Base-by-base conservation (phyloP, 768 basidiomycete genomes). In the Termitomyces bulborhizus region DNA sequence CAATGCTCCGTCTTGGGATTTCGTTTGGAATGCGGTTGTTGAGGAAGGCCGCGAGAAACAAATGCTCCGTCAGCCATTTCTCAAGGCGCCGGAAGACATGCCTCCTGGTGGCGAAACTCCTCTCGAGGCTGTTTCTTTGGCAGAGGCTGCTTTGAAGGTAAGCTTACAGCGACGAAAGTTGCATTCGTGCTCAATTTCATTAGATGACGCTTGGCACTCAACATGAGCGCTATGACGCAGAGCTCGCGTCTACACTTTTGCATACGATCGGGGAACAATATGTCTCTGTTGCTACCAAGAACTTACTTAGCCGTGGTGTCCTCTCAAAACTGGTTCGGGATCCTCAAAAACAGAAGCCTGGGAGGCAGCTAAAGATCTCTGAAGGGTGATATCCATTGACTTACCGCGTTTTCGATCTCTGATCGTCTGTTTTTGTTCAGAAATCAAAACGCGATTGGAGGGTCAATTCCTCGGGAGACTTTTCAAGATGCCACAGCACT, bases 201-300 rank as follows among this genome's bases (percentile, higher is more conserved):
- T 56, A 93, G 92, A 89, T 93, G 86, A 79, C 80, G 5, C 76
- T 93, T 49, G 85, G 88, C 12, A 85, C 85, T 1, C 84, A 89
- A 1, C 73, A 75, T 57, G 90, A 90, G 55, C 70, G 69, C 21
- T 94, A 92, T 64, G 75, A 88, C 53, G 67, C 80, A 3, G 78
- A 82, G n/a, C 63, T 62, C 18, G 91, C 82, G 0, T 75, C 85
- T 0, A 62, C 67, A 2, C 64, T 93, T 43, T 74, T 94, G 15
- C 76, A 74, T 42, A 73, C 71, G 47, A 73, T 77, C 21, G 87
- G 85, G 16, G 77, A 88, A 27, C 71, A 77, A 3, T 62, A 67
- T n/a, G 78, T 89, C 15, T 74, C 75, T 13, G 60, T 63, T 36
- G 89, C 86, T 6, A 82, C 79, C 27, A 74, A 76, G 41, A 79